These are phyloP conservation scores for Pichia heedii DNA, from an alignment of 805 yeast genomes.

Conservation along the genomic window DNA sequence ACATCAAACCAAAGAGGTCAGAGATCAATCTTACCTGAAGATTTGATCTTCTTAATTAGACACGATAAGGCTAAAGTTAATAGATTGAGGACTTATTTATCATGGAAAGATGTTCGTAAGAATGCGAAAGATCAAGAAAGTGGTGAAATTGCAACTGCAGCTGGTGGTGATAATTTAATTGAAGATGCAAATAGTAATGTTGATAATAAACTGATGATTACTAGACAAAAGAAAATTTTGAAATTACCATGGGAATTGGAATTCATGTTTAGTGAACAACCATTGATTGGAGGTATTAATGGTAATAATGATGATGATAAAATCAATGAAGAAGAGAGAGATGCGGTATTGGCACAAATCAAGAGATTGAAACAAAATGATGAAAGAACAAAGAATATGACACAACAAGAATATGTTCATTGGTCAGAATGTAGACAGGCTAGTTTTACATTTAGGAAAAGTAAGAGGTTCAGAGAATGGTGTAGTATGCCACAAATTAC, in stretches of 20 bases:
- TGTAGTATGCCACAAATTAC: slow-evolving; percentile 77
- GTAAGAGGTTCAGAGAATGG: slow-evolving; percentile 95
- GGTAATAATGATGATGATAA: slow-evolving; percentile 39
- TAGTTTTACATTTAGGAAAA: slow-evolving; percentile 87
- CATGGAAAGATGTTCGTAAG: slow-evolving; percentile 96
- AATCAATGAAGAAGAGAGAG: slow-evolving; percentile 78
- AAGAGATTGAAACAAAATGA: slow-evolving; percentile 88
- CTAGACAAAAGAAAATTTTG: slow-evolving; percentile 61
- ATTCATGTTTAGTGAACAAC: slow-evolving; percentile 88
- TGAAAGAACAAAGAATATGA: slow-evolving; percentile 88
- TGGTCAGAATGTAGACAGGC: slow-evolving; percentile 99
- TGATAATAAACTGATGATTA: slow-evolving; percentile 35
- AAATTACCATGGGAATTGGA: slow-evolving; percentile 93
- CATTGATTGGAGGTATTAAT: slow-evolving; percentile 48
- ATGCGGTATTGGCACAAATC: slow-evolving; percentile 80
- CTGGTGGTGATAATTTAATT: slow-evolving; percentile 26
- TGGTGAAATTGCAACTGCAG: slow-evolving; percentile 32
- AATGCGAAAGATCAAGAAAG: slow-evolving; percentile 51
- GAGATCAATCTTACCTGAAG: slow-evolving; percentile 82
- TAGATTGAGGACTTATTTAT: slow-evolving; percentile 77
- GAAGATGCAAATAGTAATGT: slow-evolving; percentile 25
- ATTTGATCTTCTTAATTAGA: slow-evolving; percentile 82
- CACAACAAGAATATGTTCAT: slow-evolving; percentile 94
- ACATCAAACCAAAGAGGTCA: slow-evolving; percentile 77
- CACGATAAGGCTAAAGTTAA: slow-evolving; percentile 93